Conservation (phyloP, 169 alveolate genomes). For the Cryptosporidium muris region DNA sequence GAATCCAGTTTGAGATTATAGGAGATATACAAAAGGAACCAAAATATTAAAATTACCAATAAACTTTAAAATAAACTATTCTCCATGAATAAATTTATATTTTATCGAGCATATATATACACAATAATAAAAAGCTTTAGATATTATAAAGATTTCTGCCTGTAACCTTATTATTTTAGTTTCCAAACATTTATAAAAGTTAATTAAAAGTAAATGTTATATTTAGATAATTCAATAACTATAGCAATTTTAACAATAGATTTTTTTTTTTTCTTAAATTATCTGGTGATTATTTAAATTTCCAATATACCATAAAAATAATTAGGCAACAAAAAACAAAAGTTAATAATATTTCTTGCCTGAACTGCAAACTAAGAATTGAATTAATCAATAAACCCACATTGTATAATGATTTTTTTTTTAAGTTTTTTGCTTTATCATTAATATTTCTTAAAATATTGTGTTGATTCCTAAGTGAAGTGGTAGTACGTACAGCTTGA, state of each 20-base stretch:
- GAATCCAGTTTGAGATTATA: constrained; percentile 5
- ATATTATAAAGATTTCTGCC: neutral
- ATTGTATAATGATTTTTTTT: constrained; percentile 34
- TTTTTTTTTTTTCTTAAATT: neutral
- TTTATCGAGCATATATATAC: too few species aligned
- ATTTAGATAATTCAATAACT: neutral
- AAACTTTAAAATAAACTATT: neutral
- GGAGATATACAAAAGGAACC: constrained; percentile 27
- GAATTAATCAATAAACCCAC: constrained; percentile 3
- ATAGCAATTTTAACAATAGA: neutral
- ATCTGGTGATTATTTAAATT: neutral
- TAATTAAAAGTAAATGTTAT: too few species aligned
- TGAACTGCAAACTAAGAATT: constrained; percentile 15
- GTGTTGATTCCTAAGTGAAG: constrained; percentile 13
- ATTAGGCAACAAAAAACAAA: constrained; percentile 7
- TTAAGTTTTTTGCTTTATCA: constrained; percentile 23
- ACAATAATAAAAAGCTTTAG: neutral
- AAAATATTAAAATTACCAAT: neutral
- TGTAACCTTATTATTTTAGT: neutral
- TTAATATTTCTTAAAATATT: neutral
- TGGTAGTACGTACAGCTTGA: constrained; percentile 37
- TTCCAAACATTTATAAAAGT: too few species aligned
- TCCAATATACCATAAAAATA: neutral
- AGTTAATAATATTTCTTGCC: constrained; percentile 7
- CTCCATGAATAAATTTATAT: too few species aligned